Evolutionary conservation across 148 eudicot species (phyloP), one percentile per base, ranked within the genome.

Genomic region (Linanthus parryae): DNA sequence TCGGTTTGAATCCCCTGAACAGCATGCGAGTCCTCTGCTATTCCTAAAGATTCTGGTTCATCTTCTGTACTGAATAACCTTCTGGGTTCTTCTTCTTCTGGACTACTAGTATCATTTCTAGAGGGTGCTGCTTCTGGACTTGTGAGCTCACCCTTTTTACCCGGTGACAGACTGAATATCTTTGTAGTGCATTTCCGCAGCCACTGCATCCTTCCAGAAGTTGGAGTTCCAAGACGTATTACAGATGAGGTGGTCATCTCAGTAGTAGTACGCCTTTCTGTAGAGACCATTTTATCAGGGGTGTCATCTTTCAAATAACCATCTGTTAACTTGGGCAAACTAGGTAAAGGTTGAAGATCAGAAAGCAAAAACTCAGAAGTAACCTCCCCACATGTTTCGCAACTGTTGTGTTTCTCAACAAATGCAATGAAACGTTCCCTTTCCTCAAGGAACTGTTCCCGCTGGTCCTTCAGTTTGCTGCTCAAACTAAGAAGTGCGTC

Each of bases 401-500:
- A 87, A 61, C 72, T 59, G 60, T 82, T 81, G 33, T 69, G 71
- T 56, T 76, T 79, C 62, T 84, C 84, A 55, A 75, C 83, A 75
- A 87, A 84, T 27, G 79, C 65, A 65, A 92, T 65, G 43, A 92
- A 88, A 14, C 88, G 75, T 44, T 82, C 94, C 70, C 95, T 77
- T 76, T 92, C 99, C 27, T 64, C 74, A 11, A 87, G 40, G 38
- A 87, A 82, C n/a, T 75, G 76, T 59, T 81, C 94, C n/a, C 99
- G 76, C 52, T 84, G 96, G 22, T 79, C 91, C 74, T 88, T 92
- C 65, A 88, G 57, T 64, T 84, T 92, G 57, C 70, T 54, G 51
- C 91, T 92, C 39, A 87, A 77, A 49, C 64, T 50, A 57, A 87
- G 78, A 59, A 92, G 85, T 69, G 79, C 83, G 19, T 88, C 91